Base-by-base conservation (phyloP, 1,284 basidiomycete genomes). In the Puccinia coronata region DNA sequence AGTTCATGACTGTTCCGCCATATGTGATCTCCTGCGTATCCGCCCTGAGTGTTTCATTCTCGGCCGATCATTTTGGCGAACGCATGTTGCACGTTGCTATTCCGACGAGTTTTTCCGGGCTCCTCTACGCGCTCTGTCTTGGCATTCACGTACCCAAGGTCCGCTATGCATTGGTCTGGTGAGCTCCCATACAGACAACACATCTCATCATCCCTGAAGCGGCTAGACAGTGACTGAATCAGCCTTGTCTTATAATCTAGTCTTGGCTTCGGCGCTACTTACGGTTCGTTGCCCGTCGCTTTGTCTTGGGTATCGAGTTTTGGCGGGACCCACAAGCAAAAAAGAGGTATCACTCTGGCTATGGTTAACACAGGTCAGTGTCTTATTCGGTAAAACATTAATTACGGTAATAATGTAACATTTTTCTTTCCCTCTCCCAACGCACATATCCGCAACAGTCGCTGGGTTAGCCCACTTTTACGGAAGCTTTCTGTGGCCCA, bases 1-100 rank as follows among this genome's bases (percentile, higher is more conserved):
- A 88, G 83, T 88, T 87, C 84, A 87, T 88, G 86, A 88, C 87
- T n/a, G 88, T 88, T 82, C 87, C 88, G 14, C 84, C 88, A 59
- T 88, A 88, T 83, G 87, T 86, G 4, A 34, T 63, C n/a, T 87
- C 87, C 0, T 86, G 87, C 57, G 83, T 86, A 31, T 86, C 83
- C 77, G 86, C 87, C 82, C 82, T 85, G 25, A 82, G 84, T 43
- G 85, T 87, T 77, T 87, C 85, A 59, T 83, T 86, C 81, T 78
- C 63, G 51, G 75, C 75, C 31, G 63, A 78, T 36, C 31, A 78
- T 78, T 78, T 69, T 53, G 5, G 31, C 20, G 75, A 78, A 8
- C 59, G 20, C 34, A 51, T 53, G 49, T 53, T 78, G 20, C 75
- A 78, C 28, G 65, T 69, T 16, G 43, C 25, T 4, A n/a, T 78